These are phyloP conservation scores for Tubosaeta sp. DNA, from an alignment of 768 basidiomycete species.

Conservation along the genomic window DNA sequence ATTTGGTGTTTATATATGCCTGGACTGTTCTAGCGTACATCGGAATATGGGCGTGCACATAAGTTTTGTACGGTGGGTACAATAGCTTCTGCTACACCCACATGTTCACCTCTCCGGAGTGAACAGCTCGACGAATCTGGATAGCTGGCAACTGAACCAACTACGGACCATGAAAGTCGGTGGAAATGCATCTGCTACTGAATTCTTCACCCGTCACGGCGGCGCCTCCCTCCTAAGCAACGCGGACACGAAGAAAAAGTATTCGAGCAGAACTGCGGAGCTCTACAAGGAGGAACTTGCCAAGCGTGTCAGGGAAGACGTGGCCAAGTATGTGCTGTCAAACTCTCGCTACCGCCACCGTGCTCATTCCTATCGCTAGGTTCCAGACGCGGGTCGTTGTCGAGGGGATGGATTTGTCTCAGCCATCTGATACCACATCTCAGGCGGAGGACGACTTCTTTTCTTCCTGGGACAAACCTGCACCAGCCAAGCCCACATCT, in stretches of 20 bases:
- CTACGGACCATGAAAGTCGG: conserved; percentile 95
- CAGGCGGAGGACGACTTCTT: conserved; percentile 90
- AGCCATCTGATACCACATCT: conserved; percentile 36
- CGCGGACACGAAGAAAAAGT: conserved; percentile 84
- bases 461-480: conserved; percentile 90
- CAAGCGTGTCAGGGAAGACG: conserved; percentile 74
- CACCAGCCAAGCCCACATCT: conserved; percentile 49
- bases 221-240: conserved; percentile 65
- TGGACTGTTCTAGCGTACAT: conserved; percentile 94
- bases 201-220: conserved; percentile 89
- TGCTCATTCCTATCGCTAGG: conserved; percentile 35
- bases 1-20: conserved; percentile 94
- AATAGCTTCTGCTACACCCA: neutral
- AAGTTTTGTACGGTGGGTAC: conserved; percentile 84
- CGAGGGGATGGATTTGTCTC: conserved; percentile 66
- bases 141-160: conserved; percentile 88
- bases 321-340: conserved; percentile 46
- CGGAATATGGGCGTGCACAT: conserved; percentile 98
- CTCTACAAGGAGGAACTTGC: conserved; percentile 91
- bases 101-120: conserved; percentile 17
- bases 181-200: conserved; percentile 81
- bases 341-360: neutral
- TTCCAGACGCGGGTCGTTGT: conserved; percentile 73
- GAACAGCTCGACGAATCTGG: conserved; percentile 89
- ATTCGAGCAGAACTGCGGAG: conserved; percentile 77